phyloP scores from a whole-genome alignment of 495 filamentous ascomycete species.

The Physcia stellaris region DNA sequence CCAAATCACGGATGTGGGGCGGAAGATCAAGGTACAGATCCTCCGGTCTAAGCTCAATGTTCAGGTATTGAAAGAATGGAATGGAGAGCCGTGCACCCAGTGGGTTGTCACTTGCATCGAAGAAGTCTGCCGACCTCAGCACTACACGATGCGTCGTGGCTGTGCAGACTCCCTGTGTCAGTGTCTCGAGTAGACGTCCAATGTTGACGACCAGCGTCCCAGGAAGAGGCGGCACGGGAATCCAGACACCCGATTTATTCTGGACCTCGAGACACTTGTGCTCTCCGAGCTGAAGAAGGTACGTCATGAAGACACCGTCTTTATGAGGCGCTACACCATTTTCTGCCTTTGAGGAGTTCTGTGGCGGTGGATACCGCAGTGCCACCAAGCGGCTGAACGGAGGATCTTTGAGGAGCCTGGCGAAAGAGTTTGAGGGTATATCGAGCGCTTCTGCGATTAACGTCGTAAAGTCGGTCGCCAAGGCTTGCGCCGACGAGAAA shows the following conservation, averaged over 20 bases:
- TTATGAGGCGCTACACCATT: slow-evolving; percentile 72
- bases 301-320: slow-evolving; percentile 70
- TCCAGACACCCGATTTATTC: slow-evolving; percentile 67
- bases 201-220: slow-evolving; percentile 66
- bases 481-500: slow-evolving; percentile 49
- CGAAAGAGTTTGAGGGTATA: slow-evolving; percentile 53
- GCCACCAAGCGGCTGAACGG: slow-evolving; percentile 80
- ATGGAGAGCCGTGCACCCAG: slow-evolving; percentile 62
- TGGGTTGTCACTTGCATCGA: slow-evolving; percentile 28
- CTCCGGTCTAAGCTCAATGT: slow-evolving; percentile 62
- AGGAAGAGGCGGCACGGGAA: slow-evolving; percentile 37
- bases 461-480: slow-evolving; percentile 60
- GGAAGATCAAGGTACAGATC: slow-evolving; percentile 52
- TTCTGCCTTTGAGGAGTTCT: background rate
- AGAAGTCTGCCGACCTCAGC: slow-evolving; percentile 35
- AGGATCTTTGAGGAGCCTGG: slow-evolving; percentile 60
- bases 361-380: slow-evolving; percentile 25
- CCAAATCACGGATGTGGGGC: slow-evolving; percentile 38
- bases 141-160: slow-evolving; percentile 20
- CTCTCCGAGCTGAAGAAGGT: slow-evolving; percentile 62
- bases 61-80: slow-evolving; percentile 81
- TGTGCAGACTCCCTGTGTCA: slow-evolving; percentile 73
- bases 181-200: slow-evolving; percentile 73
- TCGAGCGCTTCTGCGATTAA: slow-evolving; percentile 78
- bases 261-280: slow-evolving; percentile 75